phyloP scores from a whole-genome alignment of 139 green algal genomes.

The Zygnema circumcarinatum region DNA sequence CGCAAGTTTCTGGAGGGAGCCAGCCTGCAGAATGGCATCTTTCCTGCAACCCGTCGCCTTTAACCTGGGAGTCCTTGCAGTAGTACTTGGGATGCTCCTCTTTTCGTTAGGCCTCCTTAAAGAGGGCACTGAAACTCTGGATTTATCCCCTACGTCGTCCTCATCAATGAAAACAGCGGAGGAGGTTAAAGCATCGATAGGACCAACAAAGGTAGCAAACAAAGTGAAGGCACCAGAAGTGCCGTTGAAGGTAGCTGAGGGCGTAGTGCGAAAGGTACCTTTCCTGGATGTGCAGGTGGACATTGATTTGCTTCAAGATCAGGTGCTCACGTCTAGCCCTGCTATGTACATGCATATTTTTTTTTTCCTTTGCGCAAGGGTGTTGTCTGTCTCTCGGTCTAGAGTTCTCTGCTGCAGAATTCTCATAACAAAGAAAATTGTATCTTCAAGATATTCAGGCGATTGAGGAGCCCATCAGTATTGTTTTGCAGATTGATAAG shows the following conservation, averaged over 20 bases:
- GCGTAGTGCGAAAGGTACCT: background rate
- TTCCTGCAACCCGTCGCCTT: background rate
- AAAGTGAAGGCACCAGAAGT: too few relatives aligned
- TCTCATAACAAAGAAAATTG: too few relatives aligned
- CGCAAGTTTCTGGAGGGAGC: too few relatives aligned
- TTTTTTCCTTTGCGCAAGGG: too few relatives aligned
- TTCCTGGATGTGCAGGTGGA: constrained; percentile 20
- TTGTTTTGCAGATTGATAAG: constrained; percentile 70
- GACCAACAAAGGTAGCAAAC: background rate
- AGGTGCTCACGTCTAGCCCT: background rate
- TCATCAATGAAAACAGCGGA: too few relatives aligned
- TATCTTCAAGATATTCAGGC: too few relatives aligned
- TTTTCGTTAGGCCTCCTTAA: background rate
- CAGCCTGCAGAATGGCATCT: background rate
- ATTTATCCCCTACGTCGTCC: too few relatives aligned
- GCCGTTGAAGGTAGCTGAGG: too few relatives aligned
- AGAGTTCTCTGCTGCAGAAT: too few relatives aligned
- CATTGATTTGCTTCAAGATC: background rate
- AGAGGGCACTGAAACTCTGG: background rate
- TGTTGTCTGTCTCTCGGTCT: too few relatives aligned
- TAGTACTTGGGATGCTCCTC: background rate
- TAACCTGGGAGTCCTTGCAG: background rate
- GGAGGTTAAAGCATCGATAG: background rate
- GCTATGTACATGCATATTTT: background rate
- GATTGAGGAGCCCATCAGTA: too few relatives aligned